Base-by-base conservation (phyloP, 108 stramenopile genomes). In the Schizochytrium sp. region DNA sequence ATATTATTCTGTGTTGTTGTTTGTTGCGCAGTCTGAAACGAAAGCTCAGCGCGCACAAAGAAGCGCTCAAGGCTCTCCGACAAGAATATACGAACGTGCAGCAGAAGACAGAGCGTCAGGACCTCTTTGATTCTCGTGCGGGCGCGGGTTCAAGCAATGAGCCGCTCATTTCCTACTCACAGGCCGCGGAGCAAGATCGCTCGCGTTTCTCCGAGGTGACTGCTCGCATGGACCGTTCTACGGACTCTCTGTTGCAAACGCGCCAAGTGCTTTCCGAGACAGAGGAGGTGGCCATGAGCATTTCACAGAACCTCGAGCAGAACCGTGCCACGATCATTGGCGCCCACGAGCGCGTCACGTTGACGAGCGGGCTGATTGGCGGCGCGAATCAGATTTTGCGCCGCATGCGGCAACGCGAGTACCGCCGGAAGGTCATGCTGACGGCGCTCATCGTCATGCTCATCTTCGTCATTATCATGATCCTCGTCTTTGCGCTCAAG, bases 321-420 rank as follows among this genome's bases (percentile, higher is more conserved):
- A 83, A 83, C 5, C 45, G 76, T 1, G 45, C 76, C 3, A 53
- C 51, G 6, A 83, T 83, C 48, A 53, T 47, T 53, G 51, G 76
- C n/a, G 76, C 51, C 6, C 76, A 83, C 76, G 76, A 83, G 76
- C 45, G 76, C 25, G 76, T 83, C 4, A 83, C 76, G 16, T 12
- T 53, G 51, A 83, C 76, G 19, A 83, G 76, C 51, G 76, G 76
- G 0, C 76, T 83, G 25, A 83, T 83, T 53, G 76, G 76, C 2
- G 76, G 76, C 45, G 76, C 76, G n/a, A 83, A 53, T 23, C 76
- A 83, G 4, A 83, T 83, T 23, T 53, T 83, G 76, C 76, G 76
- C 48, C 45, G 76, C 6, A 83, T 83, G 76, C 45, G 76, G 10
- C 76, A 83, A 53, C 76, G 76, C 3, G 76, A 83, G 76, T 25